Evolutionary conservation across 2,329 filamentous ascomycete species (phyloP).

Genomic region (Chaetomium olivaceum): DNA sequence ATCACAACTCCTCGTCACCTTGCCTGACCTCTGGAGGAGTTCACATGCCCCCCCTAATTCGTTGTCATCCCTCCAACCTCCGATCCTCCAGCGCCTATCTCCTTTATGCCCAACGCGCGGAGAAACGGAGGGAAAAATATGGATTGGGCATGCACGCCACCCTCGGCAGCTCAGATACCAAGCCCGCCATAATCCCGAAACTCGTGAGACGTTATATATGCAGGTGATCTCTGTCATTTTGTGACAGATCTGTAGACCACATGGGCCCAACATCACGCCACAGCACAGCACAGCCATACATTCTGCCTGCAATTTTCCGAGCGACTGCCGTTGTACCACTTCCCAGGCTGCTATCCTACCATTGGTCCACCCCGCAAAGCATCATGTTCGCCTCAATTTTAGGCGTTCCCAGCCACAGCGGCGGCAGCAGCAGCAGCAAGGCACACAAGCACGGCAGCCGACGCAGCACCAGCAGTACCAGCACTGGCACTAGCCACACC

Average conservation of each 20-base stretch:
- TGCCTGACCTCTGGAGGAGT: not conserved
- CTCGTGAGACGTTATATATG: constrained; percentile 19
- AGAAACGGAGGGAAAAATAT: not conserved
- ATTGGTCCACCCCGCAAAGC: not conserved
- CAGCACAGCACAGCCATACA: not conserved
- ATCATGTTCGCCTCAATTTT: not conserved
- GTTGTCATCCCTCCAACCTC: not conserved
- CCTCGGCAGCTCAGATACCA: not conserved
- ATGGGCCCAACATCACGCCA: constrained; percentile 5
- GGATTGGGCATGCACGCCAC: constrained; percentile 23
- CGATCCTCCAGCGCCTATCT: not conserved
- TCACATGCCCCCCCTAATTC: not conserved
- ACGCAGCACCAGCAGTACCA: constrained; percentile 1
- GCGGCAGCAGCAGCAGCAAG: constrained; percentile 6
- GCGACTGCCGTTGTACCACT: not conserved
- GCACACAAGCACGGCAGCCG: constrained; percentile 4
- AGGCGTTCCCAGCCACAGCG: not conserved
- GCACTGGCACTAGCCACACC: not conserved
- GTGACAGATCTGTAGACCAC: constrained; percentile 22
- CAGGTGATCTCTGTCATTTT: constrained; percentile 27
- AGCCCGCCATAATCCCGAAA: not conserved
- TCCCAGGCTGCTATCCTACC: too few relatives aligned
- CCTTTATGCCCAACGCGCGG: constrained; percentile 1
- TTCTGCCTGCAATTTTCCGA: not conserved
- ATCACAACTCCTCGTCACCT: not conserved